Percentiles rank a stretch among this genome's conserved stretches.
Conservation (phyloP, 352 stramenopile genomes). For the Globisporangium viniferum region DNA sequence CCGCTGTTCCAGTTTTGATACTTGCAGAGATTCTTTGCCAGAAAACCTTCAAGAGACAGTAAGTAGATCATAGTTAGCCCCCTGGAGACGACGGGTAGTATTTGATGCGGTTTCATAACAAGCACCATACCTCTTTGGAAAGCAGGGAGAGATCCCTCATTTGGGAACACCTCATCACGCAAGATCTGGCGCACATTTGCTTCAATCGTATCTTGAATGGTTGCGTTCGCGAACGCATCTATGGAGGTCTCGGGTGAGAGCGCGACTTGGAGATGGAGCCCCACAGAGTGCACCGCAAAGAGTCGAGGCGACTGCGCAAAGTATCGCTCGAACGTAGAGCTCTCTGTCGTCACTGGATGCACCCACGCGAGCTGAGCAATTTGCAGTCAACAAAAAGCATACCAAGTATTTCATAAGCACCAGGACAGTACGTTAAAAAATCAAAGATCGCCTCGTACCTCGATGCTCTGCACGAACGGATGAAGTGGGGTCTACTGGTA, state of each 20-base stretch:
- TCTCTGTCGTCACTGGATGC: conserved; percentile 17
- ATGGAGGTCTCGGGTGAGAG: not conserved
- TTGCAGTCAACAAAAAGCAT: not conserved
- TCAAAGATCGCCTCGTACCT: conserved; percentile 21
- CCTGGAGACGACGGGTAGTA: not conserved
- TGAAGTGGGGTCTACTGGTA: conserved; percentile 18
- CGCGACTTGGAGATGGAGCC: conserved; percentile 30
- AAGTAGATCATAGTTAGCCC: not conserved
- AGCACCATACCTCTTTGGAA: conserved; percentile 17
- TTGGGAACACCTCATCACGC: conserved; percentile 20
- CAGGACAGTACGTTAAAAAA: not conserved
- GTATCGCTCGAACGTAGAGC: conserved; percentile 36
- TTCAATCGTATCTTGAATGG: conserved; percentile 27
- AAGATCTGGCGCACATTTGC: conserved; percentile 29
- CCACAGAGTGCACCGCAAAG: conserved; percentile 22
- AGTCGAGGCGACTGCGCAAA: conserved; percentile 27
- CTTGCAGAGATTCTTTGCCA: conserved; percentile 40
- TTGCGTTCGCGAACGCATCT: conserved; percentile 17
- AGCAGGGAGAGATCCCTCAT: conserved; percentile 2
- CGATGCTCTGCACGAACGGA: conserved; percentile 33
- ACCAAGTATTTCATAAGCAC: not conserved
- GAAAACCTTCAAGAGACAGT: conserved; percentile 25
- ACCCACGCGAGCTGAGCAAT: conserved; percentile 35
- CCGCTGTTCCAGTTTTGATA: conserved; percentile 23
- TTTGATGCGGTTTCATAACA: not conserved